Conservation (phyloP, 2,329 filamentous ascomycete species). For the Tolypocladium ophioglossoides region DNA sequence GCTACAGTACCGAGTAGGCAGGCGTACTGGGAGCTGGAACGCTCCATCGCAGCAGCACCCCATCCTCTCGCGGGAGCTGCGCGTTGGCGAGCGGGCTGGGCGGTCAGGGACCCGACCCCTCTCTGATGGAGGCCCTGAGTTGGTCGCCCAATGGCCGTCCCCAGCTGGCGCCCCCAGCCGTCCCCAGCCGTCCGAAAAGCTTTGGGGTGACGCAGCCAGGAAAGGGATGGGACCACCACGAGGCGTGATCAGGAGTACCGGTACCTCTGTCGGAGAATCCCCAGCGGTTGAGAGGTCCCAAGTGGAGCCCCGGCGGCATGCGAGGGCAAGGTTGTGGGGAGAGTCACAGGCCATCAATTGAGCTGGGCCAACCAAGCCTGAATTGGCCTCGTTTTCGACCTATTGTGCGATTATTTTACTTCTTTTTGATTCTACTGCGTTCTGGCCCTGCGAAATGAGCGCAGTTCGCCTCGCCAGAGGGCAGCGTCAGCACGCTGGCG, state of each 20-base stretch:
- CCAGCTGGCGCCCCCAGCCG: not conserved
- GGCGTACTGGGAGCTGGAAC: not conserved
- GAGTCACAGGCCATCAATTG: not conserved
- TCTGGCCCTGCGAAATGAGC: not conserved
- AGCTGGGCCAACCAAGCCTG: not conserved
- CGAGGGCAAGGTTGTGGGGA: no score
- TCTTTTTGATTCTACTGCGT: not conserved
- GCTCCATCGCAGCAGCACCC: not conserved
- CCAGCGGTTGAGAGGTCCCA: not conserved
- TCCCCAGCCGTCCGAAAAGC: conserved; percentile 5
- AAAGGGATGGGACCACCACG: not conserved
- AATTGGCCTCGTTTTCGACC: no score
- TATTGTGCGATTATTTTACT: not conserved
- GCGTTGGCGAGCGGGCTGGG: not conserved
- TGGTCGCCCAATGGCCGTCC: not conserved
- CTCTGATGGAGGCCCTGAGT: not conserved
- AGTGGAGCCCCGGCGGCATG: not conserved
- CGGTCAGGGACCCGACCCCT: not conserved
- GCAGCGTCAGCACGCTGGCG: not conserved
- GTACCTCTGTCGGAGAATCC: not conserved
- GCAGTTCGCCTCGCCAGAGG: not conserved
- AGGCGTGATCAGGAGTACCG: not conserved
- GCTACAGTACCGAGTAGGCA: no score
- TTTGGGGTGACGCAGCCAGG: conserved; percentile 8
- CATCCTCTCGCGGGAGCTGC: not conserved